Evolutionary conservation across 352 stramenopile genomes (phyloP).

Genomic region (Discostella stelligera): DNA sequence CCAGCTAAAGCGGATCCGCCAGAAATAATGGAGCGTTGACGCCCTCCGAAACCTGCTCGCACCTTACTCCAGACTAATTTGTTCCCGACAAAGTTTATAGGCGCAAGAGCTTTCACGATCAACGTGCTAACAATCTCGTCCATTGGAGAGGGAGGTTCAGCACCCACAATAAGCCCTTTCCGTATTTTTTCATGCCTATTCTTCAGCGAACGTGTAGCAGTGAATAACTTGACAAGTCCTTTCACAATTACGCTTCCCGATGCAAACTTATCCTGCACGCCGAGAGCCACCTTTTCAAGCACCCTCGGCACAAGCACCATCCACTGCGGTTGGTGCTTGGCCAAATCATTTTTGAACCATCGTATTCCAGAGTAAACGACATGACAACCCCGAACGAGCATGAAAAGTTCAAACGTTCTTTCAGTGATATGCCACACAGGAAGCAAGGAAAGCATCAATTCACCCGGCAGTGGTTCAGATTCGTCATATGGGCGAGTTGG

Average conservation of each 20-base stretch:
- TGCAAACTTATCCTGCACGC: slow-evolving; percentile 79
- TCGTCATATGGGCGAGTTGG: slow-evolving; percentile 65
- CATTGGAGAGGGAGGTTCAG: slow-evolving; percentile 44
- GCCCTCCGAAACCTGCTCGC: slow-evolving; percentile 77
- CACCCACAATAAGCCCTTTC: slow-evolving; percentile 67
- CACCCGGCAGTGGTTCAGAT: slow-evolving; percentile 71
- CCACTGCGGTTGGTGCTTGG: slow-evolving; percentile 77
- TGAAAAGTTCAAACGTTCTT: slow-evolving; percentile 81
- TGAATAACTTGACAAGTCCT: slow-evolving; percentile 72
- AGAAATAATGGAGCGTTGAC: slow-evolving; percentile 74
- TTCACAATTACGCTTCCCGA: slow-evolving; percentile 62
- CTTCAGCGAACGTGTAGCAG: slow-evolving; percentile 49
- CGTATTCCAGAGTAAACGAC: slow-evolving; percentile 80
- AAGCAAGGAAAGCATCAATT: slow-evolving; percentile 78
- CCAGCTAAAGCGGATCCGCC: slow-evolving; percentile 74
- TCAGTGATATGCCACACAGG: slow-evolving; percentile 84
- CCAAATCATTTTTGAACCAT: slow-evolving; percentile 81
- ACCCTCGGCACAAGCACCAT: slow-evolving; percentile 78
- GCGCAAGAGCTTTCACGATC: slow-evolving; percentile 56
- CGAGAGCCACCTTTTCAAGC: slow-evolving; percentile 79
- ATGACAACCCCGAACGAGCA: slow-evolving; percentile 72
- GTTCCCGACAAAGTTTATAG: slow-evolving; percentile 73
- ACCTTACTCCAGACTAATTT: slow-evolving; percentile 82
- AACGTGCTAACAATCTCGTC: slow-evolving; percentile 48
- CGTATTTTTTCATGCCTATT: slow-evolving; percentile 64